A percentile compares a stretch with the other conserved stretches of the same genome.
Conservation (phyloP, 75 land plant species). For the Picea glauca region DNA sequence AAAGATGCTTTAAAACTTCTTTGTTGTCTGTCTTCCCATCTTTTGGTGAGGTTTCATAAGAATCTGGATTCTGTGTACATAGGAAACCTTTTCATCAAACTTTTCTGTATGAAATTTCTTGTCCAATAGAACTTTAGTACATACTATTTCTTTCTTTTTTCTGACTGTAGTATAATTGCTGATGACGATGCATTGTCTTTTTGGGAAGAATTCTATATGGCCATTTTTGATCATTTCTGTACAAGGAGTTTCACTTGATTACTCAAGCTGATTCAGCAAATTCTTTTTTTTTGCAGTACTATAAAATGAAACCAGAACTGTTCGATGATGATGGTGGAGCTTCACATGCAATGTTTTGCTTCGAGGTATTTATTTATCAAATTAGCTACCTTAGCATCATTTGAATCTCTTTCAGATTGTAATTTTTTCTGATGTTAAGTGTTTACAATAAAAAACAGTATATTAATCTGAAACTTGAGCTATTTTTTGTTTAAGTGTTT, state of each 20-base stretch:
- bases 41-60: no score
- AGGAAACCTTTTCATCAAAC: no score
- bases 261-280: neutral
- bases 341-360: slow-evolving; percentile 83
- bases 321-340: slow-evolving; percentile 71
- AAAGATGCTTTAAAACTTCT: no score
- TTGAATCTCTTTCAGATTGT: neutral
- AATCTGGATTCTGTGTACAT: no score
- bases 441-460: neutral
- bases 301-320: slow-evolving; percentile 62
- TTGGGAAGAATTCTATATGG: neutral
- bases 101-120: neutral
- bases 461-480: neutral
- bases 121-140: neutral
- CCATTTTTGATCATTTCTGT: slow-evolving; percentile 1
- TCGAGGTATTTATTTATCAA: slow-evolving; percentile 60
- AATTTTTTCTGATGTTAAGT: neutral
- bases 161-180: neutral
- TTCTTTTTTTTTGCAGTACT: slow-evolving; percentile 27
- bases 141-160: neutral
- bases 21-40: no score
- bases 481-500: neutral
- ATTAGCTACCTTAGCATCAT: neutral
- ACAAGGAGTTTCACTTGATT: neutral
- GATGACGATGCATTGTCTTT: neutral